Base-by-base conservation (phyloP, 2,329 filamentous ascomycete genomes). In the Decorospora gaudefroyi region DNA sequence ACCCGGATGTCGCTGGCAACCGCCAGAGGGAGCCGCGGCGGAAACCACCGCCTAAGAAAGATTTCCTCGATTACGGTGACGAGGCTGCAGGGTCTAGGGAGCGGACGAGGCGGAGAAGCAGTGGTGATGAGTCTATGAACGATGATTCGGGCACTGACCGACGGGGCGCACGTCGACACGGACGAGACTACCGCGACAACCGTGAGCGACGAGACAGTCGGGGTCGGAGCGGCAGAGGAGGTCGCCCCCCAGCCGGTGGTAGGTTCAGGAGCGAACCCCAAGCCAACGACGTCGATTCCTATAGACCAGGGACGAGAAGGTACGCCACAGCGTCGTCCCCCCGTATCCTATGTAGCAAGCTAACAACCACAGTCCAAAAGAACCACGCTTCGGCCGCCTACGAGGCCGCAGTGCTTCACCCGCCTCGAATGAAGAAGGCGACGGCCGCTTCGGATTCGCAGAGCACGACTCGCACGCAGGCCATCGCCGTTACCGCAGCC, bases 121-220 rank as follows among this genome's bases (percentile, higher is more conserved):
- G 74, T 0, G 92, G 90, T 57, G 83, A 87, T 59, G 87, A 84
- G 23, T 87, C 82, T 61, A 86, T 96, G 76, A 95, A 95, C 69
- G 90, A 93, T 54, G 90, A 95, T 60, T 56, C 58, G 6, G 55
- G 57, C 7, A 53, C 50, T 17, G 59, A 65, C 8, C 51, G 53
- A 31, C 50, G 60, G 34, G 57, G 62, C 31, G 53, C 59, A 28
- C 53, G 53, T 26, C 57, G 59, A 16, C 55, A 62, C 30, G 53
- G 53, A 37, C 52, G 50, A 19, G 51, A 59, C 37, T 47, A 33
- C 18, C 49, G 57, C 33, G 52, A 60, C 22, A 36, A 47, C 26
- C 52, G 53, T 3, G 51, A 58, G 36, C 49, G 46, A 12, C 44
- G 56, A 34, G 49, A 57, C 34, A 46, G 36, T 1, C 48, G 55